These are phyloP conservation scores for Cyphellophora europaea DNA, from an alignment of 2,329 filamentous ascomycete genomes.

Conservation along the genomic window DNA sequence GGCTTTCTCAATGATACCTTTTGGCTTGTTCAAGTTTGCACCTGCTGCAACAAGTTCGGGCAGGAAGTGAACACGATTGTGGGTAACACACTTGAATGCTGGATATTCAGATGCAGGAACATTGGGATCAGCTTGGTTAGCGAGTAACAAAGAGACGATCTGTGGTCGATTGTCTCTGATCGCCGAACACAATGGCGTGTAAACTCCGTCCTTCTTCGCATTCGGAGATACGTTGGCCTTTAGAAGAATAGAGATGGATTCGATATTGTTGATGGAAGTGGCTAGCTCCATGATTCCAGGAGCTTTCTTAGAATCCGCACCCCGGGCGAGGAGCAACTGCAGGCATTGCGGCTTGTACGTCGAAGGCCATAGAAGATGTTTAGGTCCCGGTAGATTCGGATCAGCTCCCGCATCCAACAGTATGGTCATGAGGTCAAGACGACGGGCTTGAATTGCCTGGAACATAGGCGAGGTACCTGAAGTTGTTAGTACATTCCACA, in stretches of 20 bases:
- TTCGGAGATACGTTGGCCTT: conserved; percentile 53
- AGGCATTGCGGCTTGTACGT: conserved; percentile 51
- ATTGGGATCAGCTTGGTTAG: conserved; percentile 43
- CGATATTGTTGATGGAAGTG: conserved; percentile 53
- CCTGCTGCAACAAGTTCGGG: conserved; percentile 52
- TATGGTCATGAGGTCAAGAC: conserved; percentile 46
- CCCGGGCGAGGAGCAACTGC: conserved; percentile 48
- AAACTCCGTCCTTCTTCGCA: conserved; percentile 54
- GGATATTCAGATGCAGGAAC: conserved; percentile 54
- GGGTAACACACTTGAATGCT: conserved; percentile 59
- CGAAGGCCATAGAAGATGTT: conserved; percentile 60
- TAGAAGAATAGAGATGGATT: conserved; percentile 49
- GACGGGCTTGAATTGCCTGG: conserved; percentile 47
- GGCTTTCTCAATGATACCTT: conserved; percentile 57
- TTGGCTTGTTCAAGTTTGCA: conserved; percentile 48
- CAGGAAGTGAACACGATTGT: conserved; percentile 53
- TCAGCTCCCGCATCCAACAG: conserved; percentile 53
- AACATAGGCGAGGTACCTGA: conserved; percentile 54
- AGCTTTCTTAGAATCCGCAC: conserved; percentile 50
- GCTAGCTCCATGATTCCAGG: conserved; percentile 58
- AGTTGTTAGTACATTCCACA: no score
- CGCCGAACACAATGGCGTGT: conserved; percentile 58
- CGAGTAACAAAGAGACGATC: conserved; percentile 51
- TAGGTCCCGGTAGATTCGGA: conserved; percentile 59
- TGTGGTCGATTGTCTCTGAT: conserved; percentile 58